Percentiles rank a stretch among this genome's conserved stretches.
Conservation (phyloP, 2,329 filamentous ascomycete species). For the Emydomyces testavorans region DNA sequence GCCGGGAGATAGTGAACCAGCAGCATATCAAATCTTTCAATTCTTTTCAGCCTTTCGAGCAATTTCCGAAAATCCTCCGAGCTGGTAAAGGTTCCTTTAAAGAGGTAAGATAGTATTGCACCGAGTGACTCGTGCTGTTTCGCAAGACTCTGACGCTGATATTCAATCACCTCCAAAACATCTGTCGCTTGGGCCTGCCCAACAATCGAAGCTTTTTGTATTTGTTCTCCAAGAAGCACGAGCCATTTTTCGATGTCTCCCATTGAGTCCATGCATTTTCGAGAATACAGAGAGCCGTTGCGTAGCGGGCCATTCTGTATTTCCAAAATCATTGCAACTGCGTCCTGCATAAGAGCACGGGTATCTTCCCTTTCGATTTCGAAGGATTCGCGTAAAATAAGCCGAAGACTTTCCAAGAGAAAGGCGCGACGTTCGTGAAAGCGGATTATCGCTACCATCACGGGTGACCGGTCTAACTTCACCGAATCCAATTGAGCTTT, state of each 20-base stretch:
- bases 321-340: constrained; percentile 48
- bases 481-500: constrained; percentile 59
- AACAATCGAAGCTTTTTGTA: constrained; percentile 63
- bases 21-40: constrained; percentile 65
- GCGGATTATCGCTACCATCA: constrained; percentile 69
- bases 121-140: constrained; percentile 84
- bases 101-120: constrained; percentile 64
- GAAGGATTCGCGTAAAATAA: constrained; percentile 60
- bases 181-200: constrained; percentile 54
- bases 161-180: constrained; percentile 64
- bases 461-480: constrained; percentile 57
- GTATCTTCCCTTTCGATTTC: constrained; percentile 48
- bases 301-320: constrained; percentile 39
- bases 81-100: constrained; percentile 62
- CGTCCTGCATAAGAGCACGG: constrained; percentile 44
- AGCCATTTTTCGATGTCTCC: constrained; percentile 65
- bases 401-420: constrained; percentile 68
- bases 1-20: constrained; percentile 73
- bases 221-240: constrained; percentile 60
- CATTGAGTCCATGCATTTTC: constrained; percentile 67
- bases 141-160: constrained; percentile 66
- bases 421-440: constrained; percentile 80
- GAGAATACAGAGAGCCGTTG: constrained; percentile 53
- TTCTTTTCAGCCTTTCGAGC: constrained; percentile 53
- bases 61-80: constrained; percentile 63